Evolutionary conservation across 306 rosid genomes (phyloP).

Genomic region (Luffa acutangula): DNA sequence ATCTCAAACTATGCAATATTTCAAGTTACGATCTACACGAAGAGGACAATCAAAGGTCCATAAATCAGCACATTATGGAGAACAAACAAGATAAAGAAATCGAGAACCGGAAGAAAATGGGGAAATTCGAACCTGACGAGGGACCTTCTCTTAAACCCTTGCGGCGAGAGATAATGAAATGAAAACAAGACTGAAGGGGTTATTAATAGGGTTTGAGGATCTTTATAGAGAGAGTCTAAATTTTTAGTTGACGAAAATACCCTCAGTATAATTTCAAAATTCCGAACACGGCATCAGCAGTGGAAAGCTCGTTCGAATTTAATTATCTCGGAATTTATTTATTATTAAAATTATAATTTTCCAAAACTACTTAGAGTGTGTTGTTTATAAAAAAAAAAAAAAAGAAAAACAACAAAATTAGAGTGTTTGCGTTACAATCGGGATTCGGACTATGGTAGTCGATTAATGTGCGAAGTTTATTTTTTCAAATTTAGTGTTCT

Average conservation of each 20-base stretch:
- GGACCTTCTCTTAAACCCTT: constrained; percentile 14
- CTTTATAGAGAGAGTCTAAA: background rate
- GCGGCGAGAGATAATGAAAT: constrained; percentile 11
- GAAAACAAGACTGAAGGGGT: background rate
- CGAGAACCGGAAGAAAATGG: background rate
- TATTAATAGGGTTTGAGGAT: constrained; percentile 2
- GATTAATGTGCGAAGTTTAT: no score
- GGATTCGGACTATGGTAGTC: no score
- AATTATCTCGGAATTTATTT: background rate
- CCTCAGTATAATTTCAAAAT: background rate
- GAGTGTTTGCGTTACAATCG: no score
- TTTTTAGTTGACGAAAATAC: background rate
- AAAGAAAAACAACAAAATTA: no score
- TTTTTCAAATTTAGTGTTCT: no score
- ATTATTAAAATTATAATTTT: no score
- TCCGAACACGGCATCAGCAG: background rate
- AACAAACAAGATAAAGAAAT: background rate
- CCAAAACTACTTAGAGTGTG: no score
- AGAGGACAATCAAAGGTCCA: background rate
- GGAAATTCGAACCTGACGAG: background rate
- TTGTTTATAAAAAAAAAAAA: no score
- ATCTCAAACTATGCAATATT: background rate
- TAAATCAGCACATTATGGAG: background rate
- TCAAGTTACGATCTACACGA: background rate
- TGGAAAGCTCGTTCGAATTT: background rate